A percentile compares a stretch with the other conserved stretches of the same genome.
Conservation (phyloP, 768 basidiomycete species). For the Mrakia gelida region DNA sequence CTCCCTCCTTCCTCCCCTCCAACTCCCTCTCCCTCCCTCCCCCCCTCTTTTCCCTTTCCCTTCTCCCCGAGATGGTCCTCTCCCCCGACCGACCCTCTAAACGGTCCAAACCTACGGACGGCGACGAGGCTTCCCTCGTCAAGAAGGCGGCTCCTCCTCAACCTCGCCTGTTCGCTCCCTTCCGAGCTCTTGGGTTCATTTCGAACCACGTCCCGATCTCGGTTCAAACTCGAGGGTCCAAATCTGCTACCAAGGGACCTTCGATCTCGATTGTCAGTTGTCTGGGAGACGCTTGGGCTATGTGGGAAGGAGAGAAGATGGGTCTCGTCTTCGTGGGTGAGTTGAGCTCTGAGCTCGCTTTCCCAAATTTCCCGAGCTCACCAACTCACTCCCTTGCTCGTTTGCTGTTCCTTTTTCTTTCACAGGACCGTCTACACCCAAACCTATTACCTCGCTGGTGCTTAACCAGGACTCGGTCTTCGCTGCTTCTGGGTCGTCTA, state of each 20-base stretch:
- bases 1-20: background rate
- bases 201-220: slow-evolving; percentile 87
- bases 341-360: slow-evolving; percentile 42
- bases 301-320: slow-evolving; percentile 97
- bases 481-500: slow-evolving; percentile 63
- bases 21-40: background rate
- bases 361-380: slow-evolving; percentile 12
- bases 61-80: background rate
- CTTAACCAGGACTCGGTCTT: slow-evolving; percentile 86
- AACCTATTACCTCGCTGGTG: slow-evolving; percentile 66
- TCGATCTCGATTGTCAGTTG: slow-evolving; percentile 79
- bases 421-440: slow-evolving; percentile 78
- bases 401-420: background rate
- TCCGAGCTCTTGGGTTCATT: slow-evolving; percentile 89
- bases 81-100: slow-evolving; percentile 19
- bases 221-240: slow-evolving; percentile 75
- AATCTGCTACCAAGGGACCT: slow-evolving; percentile 78
- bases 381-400: background rate
- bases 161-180: slow-evolving; percentile 72
- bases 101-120: slow-evolving; percentile 25
- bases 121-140: background rate
- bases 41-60: background rate
- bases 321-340: slow-evolving; percentile 84
- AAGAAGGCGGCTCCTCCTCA: background rate
- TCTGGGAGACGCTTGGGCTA: slow-evolving; percentile 81